A percentile compares a stretch with the other conserved stretches of the same genome.
phyloP scores from a whole-genome alignment of 768 basidiomycete species.

The Rhodotorula toruloides region DNA sequence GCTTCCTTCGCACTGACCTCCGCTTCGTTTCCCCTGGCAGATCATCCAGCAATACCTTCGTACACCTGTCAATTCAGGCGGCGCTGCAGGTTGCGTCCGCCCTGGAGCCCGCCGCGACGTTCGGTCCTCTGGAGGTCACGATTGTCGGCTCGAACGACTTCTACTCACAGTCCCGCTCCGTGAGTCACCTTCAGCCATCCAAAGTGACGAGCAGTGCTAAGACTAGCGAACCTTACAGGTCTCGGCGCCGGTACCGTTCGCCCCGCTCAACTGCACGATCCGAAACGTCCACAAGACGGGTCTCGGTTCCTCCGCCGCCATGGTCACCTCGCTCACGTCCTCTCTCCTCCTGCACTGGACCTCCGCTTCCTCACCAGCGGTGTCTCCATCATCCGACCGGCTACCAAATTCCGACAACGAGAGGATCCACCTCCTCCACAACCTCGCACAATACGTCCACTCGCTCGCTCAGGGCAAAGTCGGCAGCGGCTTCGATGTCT shows the following conservation, averaged over 20 bases:
- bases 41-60: constrained; percentile 67
- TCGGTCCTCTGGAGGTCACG: constrained; percentile 60
- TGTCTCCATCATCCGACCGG: background rate
- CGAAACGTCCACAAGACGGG: constrained; percentile 94
- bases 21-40: background rate
- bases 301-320: constrained; percentile 89
- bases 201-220: constrained; percentile 45
- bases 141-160: constrained; percentile 96
- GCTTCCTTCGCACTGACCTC: background rate
- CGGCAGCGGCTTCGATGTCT: constrained; percentile 94
- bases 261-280: constrained; percentile 62
- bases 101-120: constrained; percentile 50
- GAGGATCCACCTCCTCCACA: constrained; percentile 66
- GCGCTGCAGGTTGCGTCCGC: constrained; percentile 31
- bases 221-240: constrained; percentile 58
- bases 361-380: constrained; percentile 50
- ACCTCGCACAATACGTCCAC: constrained; percentile 88
- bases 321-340: constrained; percentile 90
- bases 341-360: constrained; percentile 72
- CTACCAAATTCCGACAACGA: constrained; percentile 48
- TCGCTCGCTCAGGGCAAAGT: constrained; percentile 97
- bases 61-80: constrained; percentile 72
- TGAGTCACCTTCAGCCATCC: constrained; percentile 42
- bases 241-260: constrained; percentile 66
- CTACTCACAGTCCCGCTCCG: constrained; percentile 87